These are phyloP conservation scores for Citrullus amarus DNA, from an alignment of 306 rosid species.

Conservation along the genomic window DNA sequence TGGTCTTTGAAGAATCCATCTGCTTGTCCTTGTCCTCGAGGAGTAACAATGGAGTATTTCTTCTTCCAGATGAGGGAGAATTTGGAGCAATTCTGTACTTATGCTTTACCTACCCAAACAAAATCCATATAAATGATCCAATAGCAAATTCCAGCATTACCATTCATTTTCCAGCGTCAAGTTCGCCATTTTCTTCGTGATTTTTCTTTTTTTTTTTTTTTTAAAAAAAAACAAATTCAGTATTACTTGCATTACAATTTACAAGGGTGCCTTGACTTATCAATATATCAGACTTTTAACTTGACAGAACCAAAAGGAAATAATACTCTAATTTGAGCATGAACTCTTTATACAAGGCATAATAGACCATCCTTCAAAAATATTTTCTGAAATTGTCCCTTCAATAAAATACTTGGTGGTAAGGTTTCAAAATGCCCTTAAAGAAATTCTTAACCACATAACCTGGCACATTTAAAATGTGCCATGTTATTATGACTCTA, in stretches of 20 bases:
- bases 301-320: neutral
- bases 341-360: neutral
- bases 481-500: neutral
- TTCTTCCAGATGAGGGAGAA: constrained; percentile 43
- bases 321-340: neutral
- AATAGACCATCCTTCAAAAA: neutral
- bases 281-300: no score
- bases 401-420: neutral
- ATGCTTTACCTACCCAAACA: constrained; percentile 55
- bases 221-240: neutral
- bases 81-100: constrained; percentile 54
- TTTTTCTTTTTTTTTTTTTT: neutral
- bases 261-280: neutral
- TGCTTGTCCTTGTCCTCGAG: constrained; percentile 45
- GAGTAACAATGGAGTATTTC: constrained; percentile 41
- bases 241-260: neutral
- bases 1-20: constrained; percentile 38
- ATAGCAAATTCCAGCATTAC: constrained; percentile 6
- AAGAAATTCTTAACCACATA: neutral
- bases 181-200: neutral
- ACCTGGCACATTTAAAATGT: neutral
- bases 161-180: constrained; percentile 2
- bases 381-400: neutral
- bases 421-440: neutral
- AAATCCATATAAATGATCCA: constrained; percentile 1